A percentile compares a stretch with the other conserved stretches of the same genome.
Evolutionary conservation across 2,329 filamentous ascomycete genomes (phyloP).

Genomic region (Aspergillus sp.): DNA sequence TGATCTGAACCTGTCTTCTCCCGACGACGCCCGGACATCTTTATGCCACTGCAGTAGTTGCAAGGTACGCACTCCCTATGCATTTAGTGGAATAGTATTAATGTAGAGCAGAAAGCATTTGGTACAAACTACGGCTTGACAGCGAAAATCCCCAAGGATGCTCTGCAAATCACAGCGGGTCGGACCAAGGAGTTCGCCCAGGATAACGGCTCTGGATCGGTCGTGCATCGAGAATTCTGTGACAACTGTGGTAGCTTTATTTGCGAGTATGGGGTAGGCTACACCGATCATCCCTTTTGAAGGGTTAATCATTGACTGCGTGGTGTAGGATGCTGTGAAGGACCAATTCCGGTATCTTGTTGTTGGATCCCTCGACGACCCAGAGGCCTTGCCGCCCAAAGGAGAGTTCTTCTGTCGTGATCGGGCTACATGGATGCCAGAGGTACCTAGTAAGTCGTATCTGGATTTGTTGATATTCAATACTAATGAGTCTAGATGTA

Average conservation of each 20-base stretch:
- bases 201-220: conserved; percentile 52
- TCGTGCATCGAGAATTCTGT: conserved; percentile 55
- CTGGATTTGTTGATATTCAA: background rate
- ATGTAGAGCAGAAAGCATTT: conserved; percentile 48
- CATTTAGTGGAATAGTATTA: background rate
- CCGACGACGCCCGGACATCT: conserved; percentile 51
- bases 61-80: conserved; percentile 36
- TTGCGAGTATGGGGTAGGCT: conserved; percentile 52
- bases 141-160: conserved; percentile 48
- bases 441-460: conserved; percentile 45
- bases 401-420: conserved; percentile 57
- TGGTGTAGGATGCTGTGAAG: conserved; percentile 29
- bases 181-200: conserved; percentile 43
- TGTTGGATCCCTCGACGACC: conserved; percentile 53
- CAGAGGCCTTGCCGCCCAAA: conserved; percentile 51
- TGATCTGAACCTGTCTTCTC: conserved; percentile 43
- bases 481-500: conserved; percentile 31
- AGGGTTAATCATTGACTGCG: background rate
- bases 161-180: conserved; percentile 43
- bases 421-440: conserved; percentile 52
- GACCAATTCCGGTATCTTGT: conserved; percentile 44
- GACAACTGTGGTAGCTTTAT: conserved; percentile 52
- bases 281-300: too few species aligned
- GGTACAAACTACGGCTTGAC: conserved; percentile 54
- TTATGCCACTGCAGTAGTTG: conserved; percentile 56